Base-by-base conservation (phyloP, 2,329 filamentous ascomycete species). In the Sordariomycetes sp. region DNA sequence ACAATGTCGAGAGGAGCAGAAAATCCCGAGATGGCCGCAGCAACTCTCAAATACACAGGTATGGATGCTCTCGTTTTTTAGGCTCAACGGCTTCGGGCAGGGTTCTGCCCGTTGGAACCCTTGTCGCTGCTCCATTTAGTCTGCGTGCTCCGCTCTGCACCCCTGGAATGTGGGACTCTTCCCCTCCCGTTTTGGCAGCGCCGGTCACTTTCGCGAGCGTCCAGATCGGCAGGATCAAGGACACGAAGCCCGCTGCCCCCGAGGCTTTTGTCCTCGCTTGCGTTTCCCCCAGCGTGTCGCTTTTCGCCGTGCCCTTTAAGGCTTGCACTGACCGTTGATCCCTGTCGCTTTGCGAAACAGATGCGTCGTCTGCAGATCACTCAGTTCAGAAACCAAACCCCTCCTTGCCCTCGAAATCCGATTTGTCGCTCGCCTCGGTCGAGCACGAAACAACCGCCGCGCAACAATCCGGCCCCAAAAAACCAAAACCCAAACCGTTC, bases 401-500 rank as follows among this genome's bases (percentile, higher is more conserved):
- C 53, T 69, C 73, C 61, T 66, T 74, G 58, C 73, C 76, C 46
- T 76, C 79, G 53, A 76, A 70, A 64, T 80, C 81, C 61, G 77
- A 83, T 60, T 66, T 79, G 50, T 81, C 81, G 59, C 65, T 82
- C 55, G 73, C 74, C 46, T 79, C 79, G n/a, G 67, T 69, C 58
- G 79, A 82, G 53, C 68, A 72, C 67, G 79, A 82, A 58, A 64
- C 65, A 53, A 57, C 59, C 58, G 43, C 51, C 18, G 40, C 54
- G 40, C 40, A 46, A 32, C 28, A 32, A 46, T 7, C 40, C n/a
- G 40, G 40, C 22, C 64, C 68, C 22, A 79, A 76, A 68, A 80
- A 75, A 66, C 71, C 66, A 63, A 83, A 83, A 64, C 73, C 76
- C 16, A 84, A 83, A 61, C 72, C 78, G 10, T 84, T 84, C 67